phyloP scores from a whole-genome alignment of 768 basidiomycete genomes.

The Chalciporus piperatus region DNA sequence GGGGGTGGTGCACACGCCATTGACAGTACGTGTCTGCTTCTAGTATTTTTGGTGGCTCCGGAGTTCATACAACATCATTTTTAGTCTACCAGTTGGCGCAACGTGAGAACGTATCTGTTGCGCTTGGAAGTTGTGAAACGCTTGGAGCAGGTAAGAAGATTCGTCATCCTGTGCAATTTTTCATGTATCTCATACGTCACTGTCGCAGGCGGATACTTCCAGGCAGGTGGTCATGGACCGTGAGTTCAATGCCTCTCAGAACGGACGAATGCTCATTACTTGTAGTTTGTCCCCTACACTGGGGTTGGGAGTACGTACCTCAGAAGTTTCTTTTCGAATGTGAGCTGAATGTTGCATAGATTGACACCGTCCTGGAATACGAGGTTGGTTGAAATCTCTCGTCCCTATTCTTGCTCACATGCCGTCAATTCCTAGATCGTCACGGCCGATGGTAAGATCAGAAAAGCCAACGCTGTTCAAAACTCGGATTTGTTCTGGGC shows the following conservation, averaged over 20 bases:
- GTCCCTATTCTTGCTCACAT: neutral
- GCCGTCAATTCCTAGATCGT: constrained; percentile 29
- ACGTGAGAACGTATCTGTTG: constrained; percentile 10
- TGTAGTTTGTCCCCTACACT: neutral
- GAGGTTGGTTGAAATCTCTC: constrained; percentile 5
- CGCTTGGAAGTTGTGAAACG: constrained; percentile 16
- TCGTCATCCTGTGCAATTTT: neutral
- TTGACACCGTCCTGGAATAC: constrained; percentile 45
- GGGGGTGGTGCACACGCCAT: neutral
- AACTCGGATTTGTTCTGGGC: constrained; percentile 54
- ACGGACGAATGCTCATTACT: neutral
- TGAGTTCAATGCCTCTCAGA: neutral
- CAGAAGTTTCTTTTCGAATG: neutral
- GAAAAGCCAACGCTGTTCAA: constrained; percentile 38
- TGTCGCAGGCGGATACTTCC: constrained; percentile 41
- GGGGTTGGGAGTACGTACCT: neutral
- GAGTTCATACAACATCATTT: neutral
- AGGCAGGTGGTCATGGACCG: constrained; percentile 47
- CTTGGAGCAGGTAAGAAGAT: constrained; percentile 14
- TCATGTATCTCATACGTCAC: neutral
- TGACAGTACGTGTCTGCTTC: neutral
- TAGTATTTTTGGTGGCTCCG: neutral
- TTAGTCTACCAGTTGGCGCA: constrained; percentile 11
- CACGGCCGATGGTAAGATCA: constrained; percentile 38
- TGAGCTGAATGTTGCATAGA: constrained; percentile 27